Conservation (phyloP, 148 eudicot species). For the Persicaria tinctoria region DNA sequence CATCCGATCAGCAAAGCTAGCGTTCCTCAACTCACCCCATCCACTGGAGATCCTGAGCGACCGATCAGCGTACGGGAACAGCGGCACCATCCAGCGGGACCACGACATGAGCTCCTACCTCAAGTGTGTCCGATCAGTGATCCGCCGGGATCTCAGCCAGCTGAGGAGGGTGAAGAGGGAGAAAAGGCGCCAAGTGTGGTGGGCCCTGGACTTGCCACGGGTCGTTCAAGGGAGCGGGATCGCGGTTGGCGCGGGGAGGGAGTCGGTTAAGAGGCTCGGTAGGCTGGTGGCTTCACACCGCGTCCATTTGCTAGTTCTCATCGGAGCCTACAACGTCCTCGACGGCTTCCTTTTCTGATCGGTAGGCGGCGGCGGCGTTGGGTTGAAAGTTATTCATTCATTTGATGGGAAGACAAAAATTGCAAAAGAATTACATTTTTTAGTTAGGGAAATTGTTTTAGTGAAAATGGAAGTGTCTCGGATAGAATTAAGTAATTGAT, state of each 20-base stretch:
- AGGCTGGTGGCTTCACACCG: constrained; percentile 5
- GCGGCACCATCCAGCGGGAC: constrained; percentile 71
- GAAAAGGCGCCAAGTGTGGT: constrained; percentile 51
- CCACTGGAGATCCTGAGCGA: constrained; percentile 92
- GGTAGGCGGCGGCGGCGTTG: not conserved
- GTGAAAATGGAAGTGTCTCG: too few species aligned
- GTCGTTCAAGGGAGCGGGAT: constrained; percentile 20
- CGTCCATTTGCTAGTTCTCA: constrained; percentile 5
- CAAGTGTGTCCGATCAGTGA: constrained; percentile 49
- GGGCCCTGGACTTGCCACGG: constrained; percentile 45
- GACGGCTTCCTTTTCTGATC: not conserved
- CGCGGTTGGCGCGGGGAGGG: not conserved
- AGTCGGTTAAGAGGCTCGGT: constrained; percentile 2
- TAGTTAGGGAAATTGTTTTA: too few species aligned
- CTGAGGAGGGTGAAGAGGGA: constrained; percentile 45
- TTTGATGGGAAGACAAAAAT: too few species aligned
- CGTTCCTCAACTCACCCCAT: constrained; percentile 75
- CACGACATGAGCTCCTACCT: constrained; percentile 83
- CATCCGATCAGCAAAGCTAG: constrained; percentile 50
- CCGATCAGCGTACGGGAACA: constrained; percentile 76
- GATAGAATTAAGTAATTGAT: too few species aligned
- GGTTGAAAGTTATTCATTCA: too few species aligned
- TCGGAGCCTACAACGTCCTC: not conserved
- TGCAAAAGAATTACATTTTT: too few species aligned
- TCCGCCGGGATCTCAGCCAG: constrained; percentile 58